These are phyloP conservation scores for Metschnikowia cerradonensis DNA, from an alignment of 805 yeast species.

Conservation along the genomic window DNA sequence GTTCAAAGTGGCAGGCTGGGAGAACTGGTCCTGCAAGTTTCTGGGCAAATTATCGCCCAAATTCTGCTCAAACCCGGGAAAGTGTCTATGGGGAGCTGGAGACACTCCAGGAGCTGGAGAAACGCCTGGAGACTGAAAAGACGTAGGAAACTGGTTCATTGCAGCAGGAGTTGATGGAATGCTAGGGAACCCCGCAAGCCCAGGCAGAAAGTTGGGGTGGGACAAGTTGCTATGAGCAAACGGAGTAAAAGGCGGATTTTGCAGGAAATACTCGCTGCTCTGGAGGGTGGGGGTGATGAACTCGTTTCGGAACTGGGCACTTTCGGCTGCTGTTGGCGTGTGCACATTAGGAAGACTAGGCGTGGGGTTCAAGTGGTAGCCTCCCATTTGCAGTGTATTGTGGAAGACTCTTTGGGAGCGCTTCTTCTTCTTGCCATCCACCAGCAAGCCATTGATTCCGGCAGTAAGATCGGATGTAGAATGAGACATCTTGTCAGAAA, in stretches of 20 bases:
- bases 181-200: not conserved
- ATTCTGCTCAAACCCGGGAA: not conserved
- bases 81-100: conserved; percentile 1
- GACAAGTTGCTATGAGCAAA: conserved; percentile 2
- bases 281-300: not conserved
- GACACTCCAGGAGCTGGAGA: not conserved
- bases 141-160: conserved; percentile 1
- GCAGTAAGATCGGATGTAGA: conserved; percentile 12
- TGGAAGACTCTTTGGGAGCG: conserved; percentile 17
- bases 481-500: not conserved
- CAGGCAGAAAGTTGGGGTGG: conserved; percentile 1
- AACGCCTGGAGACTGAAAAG: not conserved
- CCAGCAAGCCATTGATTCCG: conserved; percentile 9
- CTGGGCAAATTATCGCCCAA: not conserved
- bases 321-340: not conserved
- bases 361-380: not conserved
- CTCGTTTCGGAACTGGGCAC: not conserved
- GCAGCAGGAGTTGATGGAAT: conserved; percentile 2
- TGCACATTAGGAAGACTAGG: not conserved
- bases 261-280: not conserved
- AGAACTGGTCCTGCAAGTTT: conserved; percentile 1
- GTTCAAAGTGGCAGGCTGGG: conserved; percentile 3
- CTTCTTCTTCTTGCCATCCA: conserved; percentile 13
- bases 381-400: conserved; percentile 7
- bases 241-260: not conserved